These are phyloP conservation scores for Pichia cephalocereana DNA, from an alignment of 805 yeast species.

Conservation along the genomic window DNA sequence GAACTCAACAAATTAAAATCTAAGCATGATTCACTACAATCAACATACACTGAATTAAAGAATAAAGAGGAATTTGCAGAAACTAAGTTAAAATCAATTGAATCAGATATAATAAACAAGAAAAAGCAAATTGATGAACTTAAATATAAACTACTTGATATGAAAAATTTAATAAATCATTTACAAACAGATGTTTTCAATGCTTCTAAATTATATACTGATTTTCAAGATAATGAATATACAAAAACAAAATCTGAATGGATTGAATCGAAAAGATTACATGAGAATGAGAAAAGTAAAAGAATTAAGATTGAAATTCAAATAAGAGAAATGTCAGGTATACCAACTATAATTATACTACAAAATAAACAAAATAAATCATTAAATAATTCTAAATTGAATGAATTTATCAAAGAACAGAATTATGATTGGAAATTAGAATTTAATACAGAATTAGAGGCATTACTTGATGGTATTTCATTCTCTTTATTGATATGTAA, in stretches of 20 bases:
- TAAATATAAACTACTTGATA: constrained; percentile 3
- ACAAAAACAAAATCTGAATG: neutral
- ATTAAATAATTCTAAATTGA: neutral
- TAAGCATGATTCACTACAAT: no score
- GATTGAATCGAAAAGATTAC: constrained; percentile 1
- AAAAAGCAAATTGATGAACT: constrained; percentile 3
- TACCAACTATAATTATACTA: constrained; percentile 10
- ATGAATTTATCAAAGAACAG: constrained; percentile 1
- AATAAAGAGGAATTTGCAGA: neutral
- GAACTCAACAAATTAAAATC: no score
- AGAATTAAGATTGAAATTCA: constrained; percentile 19
- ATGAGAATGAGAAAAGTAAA: constrained; percentile 11
- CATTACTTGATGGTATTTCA: constrained; percentile 4
- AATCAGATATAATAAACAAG: neutral
- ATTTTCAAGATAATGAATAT: constrained; percentile 6
- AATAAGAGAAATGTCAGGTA: constrained; percentile 12
- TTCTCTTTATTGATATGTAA: neutral
- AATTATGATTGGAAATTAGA: constrained; percentile 4
- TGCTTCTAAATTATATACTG: neutral
- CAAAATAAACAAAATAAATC: neutral
- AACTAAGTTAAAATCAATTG: neutral
- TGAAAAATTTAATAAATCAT: neutral
- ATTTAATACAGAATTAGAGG: constrained; percentile 1
- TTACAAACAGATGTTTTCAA: neutral
- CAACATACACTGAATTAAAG: no score